phyloP scores from a whole-genome alignment of 192 early-diverging fungal genomes.

The Borealophlyctis nickersoniae region DNA sequence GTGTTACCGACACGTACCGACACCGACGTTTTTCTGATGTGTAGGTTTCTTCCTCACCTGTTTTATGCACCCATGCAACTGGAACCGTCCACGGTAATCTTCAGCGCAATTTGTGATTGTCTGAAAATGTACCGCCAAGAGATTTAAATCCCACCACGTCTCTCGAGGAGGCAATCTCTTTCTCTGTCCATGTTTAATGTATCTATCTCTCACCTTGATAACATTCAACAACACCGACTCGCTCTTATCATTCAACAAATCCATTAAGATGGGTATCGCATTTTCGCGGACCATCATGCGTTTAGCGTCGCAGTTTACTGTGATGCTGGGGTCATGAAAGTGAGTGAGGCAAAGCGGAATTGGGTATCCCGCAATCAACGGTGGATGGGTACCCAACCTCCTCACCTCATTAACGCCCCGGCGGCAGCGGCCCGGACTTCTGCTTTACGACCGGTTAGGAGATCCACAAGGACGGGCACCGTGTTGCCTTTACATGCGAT shows the following conservation, averaged over 20 bases:
- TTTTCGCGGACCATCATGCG: constrained; percentile 44
- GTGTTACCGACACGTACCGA: no score
- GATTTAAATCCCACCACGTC: no score
- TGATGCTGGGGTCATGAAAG: constrained; percentile 32
- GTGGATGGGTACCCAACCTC: neutral
- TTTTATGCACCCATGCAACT: constrained; percentile 43
- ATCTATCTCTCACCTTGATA: no score
- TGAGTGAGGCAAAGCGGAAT: constrained; percentile 5
- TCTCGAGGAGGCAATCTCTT: no score
- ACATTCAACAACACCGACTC: constrained; percentile 48
- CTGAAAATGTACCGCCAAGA: no score
- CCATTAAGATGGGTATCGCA: constrained; percentile 29
- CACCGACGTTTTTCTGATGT: no score
- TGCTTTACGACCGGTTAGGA: constrained; percentile 37
- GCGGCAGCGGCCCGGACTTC: constrained; percentile 49
- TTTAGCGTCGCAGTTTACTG: constrained; percentile 55
- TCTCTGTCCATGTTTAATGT: no score
- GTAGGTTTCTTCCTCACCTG: constrained; percentile 40
- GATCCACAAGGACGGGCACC: constrained; percentile 32
- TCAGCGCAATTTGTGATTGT: constrained; percentile 54
- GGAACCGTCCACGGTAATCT: constrained; percentile 58
- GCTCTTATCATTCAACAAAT: constrained; percentile 45
- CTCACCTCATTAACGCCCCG: constrained; percentile 51
- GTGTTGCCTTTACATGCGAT: constrained; percentile 36
- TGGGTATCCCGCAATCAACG: neutral